Base-by-base conservation (phyloP, 2,329 filamentous ascomycete genomes). In the Cryoendolithus antarcticus region DNA sequence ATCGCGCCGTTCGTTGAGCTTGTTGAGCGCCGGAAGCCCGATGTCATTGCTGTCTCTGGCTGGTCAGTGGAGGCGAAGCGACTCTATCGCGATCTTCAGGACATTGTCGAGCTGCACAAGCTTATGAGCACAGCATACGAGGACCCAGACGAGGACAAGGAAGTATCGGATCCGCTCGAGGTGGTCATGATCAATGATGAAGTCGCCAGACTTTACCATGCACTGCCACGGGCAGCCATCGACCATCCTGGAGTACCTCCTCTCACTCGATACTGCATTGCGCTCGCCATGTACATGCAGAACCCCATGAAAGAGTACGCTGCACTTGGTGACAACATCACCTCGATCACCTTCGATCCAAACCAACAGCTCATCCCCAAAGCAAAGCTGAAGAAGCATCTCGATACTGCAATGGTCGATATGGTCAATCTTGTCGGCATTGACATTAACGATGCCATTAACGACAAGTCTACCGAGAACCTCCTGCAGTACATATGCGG, bases 401-500 rank as follows among this genome's bases (percentile, higher is more conserved):
- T 98, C 10, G 91, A 98, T 54, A 93, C 84, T n/a, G 86, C 89
- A 33, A 84, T 98, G 77, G 89, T 98, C 7, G 91, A 98, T 58
- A 94, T 93, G 73, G 91, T 98, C 51, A 98, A 98, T 58, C 76
- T 98, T 32, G 86, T 88, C 34, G 91, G 91, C 55, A 85, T 98
- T 30, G 85, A 96, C 53, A 82, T 98, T 55, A 94, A 95, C 52
- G 88, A 95, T 48, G 86, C 88, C 9, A 79, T 93, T 40, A 72
- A 71, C 32, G 85, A 95, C 58, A 58, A 77, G 1, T 86, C 91
- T 53, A 82, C 83, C 6, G 86, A 86, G 9, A 91, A 89, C 48
- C 72, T 98, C 1, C 70, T 98, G 30, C 88, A 88, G 3, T 98
- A 88, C 51, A 76, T 98, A 13, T 85, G 85, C 51, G 91, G 91